A percentile compares a stretch with the other conserved stretches of the same genome.
Conservation (phyloP, 2,329 filamentous ascomycete species). For the Parafenestella ontariensis region DNA sequence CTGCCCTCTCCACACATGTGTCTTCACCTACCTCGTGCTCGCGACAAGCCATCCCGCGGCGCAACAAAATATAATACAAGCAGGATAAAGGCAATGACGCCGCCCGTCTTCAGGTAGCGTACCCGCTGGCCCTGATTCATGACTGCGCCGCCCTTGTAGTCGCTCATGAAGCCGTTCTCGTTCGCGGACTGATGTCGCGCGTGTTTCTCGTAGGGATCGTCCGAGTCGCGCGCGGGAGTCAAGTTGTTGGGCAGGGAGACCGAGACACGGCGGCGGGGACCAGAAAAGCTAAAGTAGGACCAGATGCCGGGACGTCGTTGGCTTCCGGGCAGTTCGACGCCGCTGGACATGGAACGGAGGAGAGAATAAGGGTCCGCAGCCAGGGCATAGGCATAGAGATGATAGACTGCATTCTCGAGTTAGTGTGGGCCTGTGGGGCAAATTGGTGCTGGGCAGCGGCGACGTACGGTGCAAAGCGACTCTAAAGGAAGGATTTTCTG, state of each 20-base stretch:
- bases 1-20: too few relatives aligned
- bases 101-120: slow-evolving; percentile 68
- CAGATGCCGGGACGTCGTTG: slow-evolving; percentile 59
- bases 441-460: slow-evolving; percentile 1
- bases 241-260: slow-evolving; percentile 57
- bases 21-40: slow-evolving; percentile 27
- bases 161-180: slow-evolving; percentile 51
- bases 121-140: slow-evolving; percentile 70
- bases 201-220: slow-evolving; percentile 58
- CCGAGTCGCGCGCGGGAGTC: slow-evolving; percentile 31
- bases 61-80: slow-evolving; percentile 65
- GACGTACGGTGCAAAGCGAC: slow-evolving; percentile 16
- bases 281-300: slow-evolving; percentile 60
- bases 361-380: slow-evolving; percentile 27
- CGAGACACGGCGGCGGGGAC: slow-evolving; percentile 60
- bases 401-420: slow-evolving; percentile 19
- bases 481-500: slow-evolving; percentile 5
- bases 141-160: slow-evolving; percentile 55
- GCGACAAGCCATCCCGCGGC: slow-evolving; percentile 47
- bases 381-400: slow-evolving; percentile 30
- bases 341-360: slow-evolving; percentile 61
- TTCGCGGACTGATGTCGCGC: slow-evolving; percentile 45
- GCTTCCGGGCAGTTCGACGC: slow-evolving; percentile 53
- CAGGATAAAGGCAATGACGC: slow-evolving; percentile 64
- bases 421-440: slow-evolving; percentile 17